Evolutionary conservation across 768 basidiomycete genomes (phyloP).

Genomic region (Pleurotus platypus): DNA sequence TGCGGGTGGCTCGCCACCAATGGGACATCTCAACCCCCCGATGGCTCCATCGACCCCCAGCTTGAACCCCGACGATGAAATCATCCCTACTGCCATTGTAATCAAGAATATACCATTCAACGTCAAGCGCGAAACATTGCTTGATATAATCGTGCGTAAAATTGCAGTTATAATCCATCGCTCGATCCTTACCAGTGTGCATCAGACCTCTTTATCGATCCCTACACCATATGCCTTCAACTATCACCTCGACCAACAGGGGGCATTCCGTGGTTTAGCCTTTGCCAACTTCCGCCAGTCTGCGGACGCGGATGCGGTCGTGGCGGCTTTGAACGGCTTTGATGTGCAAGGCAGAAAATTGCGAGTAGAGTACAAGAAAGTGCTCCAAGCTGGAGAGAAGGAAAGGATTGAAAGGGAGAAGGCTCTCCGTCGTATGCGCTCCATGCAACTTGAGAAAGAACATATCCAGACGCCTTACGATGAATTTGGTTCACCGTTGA

Average conservation of each 20-base stretch:
- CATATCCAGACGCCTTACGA: conserved; percentile 69
- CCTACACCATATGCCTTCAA: conserved; percentile 99
- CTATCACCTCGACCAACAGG: conserved; percentile 95
- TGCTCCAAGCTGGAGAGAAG: conserved; percentile 98
- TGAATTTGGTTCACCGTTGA: conserved; percentile 65
- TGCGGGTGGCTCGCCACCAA: conserved; percentile 78
- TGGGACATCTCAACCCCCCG: conserved; percentile 41
- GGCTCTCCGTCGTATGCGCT: conserved; percentile 95
- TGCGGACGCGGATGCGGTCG: conserved; percentile 90
- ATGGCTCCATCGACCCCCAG: conserved; percentile 49
- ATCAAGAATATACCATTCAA: conserved; percentile 99
- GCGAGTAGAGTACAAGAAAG: conserved; percentile 99
- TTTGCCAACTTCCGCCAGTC: conserved; percentile 97
- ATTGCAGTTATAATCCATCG: conserved; percentile 4
- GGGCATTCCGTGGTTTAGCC: conserved; percentile 94
- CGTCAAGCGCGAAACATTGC: conserved; percentile 92
- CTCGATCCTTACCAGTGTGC: conserved; percentile 12
- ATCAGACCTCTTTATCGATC: conserved; percentile 83
- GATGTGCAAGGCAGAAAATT: conserved; percentile 96
- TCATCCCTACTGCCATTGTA: conserved; percentile 98
- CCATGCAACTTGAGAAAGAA: conserved; percentile 92
- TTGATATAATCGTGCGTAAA: conserved; percentile 78
- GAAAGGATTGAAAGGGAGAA: conserved; percentile 98
- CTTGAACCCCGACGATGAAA: conserved; percentile 72
- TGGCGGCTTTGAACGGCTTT: conserved; percentile 93